Evolutionary conservation across 768 basidiomycete genomes (phyloP), one percentile per base, ranked within the genome.

Genomic region (Leccinellum luteum): DNA sequence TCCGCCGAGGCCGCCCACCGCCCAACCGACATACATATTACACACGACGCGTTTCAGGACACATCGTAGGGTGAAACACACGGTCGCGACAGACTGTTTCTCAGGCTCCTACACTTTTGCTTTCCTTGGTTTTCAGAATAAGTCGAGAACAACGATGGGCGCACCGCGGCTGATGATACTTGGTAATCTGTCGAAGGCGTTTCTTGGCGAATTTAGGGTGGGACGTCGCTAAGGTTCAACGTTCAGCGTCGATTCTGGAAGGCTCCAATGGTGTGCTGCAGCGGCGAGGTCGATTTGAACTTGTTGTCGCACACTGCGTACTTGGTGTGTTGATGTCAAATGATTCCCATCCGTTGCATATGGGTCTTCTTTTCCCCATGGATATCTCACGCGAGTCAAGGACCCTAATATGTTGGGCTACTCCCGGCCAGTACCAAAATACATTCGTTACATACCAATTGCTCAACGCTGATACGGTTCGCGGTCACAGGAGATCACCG

Each of bases 1-100:
- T 27, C 35, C 52, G 54, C 23, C 41, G 32, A 32, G n/a, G 25
- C 41, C 47, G 27, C 35, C 41, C 28, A 41, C 25, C 23, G 41
- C 8, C 41, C 44, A 44, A 8, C 53, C n/a, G 19, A 21, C 17
- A n/a, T 25, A 13, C 27, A 38, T 43, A 34, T 30, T 10, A 15
- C 45, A 47, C 50, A 30, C 21, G 19, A 32, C n/a, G 27, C 9
- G 52, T 59, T 58, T 66, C 56, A 56, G 19, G 54, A 63, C 34
- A 21, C 52, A 57, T 54, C 43, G 28, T 55, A 62, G 51, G 31
- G 51, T 30, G n/a, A 50, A 48, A 48, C 64, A 63, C 49, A 35
- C 54, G 44, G 45, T 48, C 47, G 38, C 9, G 25, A 23, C 49
- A 9, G 14, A 15, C 28, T 1, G 17, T 47, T 55, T 63, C 58